Conservation (phyloP, 495 filamentous ascomycete species). For the Hypomontagnella submonticulosa region DNA sequence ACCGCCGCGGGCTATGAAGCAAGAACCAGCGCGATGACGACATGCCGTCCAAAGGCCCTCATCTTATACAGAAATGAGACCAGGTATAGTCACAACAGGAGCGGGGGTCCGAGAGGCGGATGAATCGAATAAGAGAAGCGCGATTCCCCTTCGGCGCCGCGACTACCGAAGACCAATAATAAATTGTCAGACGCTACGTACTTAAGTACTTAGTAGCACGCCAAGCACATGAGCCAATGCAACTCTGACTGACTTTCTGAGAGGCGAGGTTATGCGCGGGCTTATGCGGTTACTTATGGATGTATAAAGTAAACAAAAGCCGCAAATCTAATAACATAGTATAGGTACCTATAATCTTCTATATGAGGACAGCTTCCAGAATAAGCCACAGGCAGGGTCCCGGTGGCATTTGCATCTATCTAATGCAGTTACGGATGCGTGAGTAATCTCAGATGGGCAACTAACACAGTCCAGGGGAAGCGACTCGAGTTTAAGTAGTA, state of each 20-base stretch:
- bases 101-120: conserved; percentile 14
- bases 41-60: conserved; percentile 13
- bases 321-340: conserved; percentile 2
- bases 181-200: conserved; percentile 14
- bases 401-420: conserved; percentile 12
- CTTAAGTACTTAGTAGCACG: no score
- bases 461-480: conserved; percentile 21
- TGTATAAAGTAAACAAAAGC: conserved; percentile 7
- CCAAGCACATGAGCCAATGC: conserved; percentile 18
- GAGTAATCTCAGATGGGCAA: conserved; percentile 39
- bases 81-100: conserved; percentile 12
- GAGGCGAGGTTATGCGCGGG: no score
- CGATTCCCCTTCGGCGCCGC: conserved; percentile 18
- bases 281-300: conserved; percentile 11
- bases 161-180: conserved; percentile 14
- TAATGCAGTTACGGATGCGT: conserved; percentile 12
- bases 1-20: conserved; percentile 7
- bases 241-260: no score
- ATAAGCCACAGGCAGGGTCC: conserved; percentile 7
- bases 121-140: conserved; percentile 14
- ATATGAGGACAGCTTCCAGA: conserved; percentile 10
- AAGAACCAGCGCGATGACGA: conserved; percentile 20
- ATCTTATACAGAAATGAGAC: conserved; percentile 10
- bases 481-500: conserved; percentile 6
- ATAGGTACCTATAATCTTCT: not conserved